phyloP scores from a whole-genome alignment of 129 eudicot genomes.

The Centaurea solstitialis region DNA sequence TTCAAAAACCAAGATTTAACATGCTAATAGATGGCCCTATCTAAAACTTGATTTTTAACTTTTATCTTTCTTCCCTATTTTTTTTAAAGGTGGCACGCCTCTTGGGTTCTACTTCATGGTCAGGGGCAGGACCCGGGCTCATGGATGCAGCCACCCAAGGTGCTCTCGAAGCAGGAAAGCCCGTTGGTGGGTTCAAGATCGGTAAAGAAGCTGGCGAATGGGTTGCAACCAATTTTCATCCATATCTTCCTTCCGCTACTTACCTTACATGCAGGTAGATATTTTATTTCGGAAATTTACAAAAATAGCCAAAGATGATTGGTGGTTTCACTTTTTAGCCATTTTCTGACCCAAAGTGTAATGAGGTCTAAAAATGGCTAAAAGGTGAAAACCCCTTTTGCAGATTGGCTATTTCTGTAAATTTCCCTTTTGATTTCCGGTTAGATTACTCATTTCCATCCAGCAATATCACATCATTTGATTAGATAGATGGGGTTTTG shows the following conservation, averaged over 20 bases:
- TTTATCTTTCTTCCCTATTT: background rate
- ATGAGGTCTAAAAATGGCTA: no score
- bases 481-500: background rate
- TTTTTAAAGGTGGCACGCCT: slow-evolving; percentile 65
- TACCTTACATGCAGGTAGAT: slow-evolving; percentile 93
- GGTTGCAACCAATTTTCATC: slow-evolving; percentile 82
- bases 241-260: slow-evolving; percentile 71
- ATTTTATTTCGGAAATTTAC: no score
- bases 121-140: slow-evolving; percentile 99
- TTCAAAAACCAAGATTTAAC: no score
- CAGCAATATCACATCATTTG: background rate
- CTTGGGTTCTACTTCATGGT: slow-evolving; percentile 89
- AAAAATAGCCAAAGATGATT: no score
- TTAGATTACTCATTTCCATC: background rate
- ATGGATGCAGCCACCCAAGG: slow-evolving; percentile 98
- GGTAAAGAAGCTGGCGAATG: slow-evolving; percentile 95
- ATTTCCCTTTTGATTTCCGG: background rate
- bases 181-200: slow-evolving; percentile 97
- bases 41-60: no score
- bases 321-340: no score
- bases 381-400: no score
- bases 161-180: slow-evolving; percentile 84
- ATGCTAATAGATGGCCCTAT: no score
- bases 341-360: no score
- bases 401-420: no score